These are phyloP conservation scores for Tetrapisispora taiwanensis DNA, from an alignment of 805 yeast genomes.

Conservation along the genomic window DNA sequence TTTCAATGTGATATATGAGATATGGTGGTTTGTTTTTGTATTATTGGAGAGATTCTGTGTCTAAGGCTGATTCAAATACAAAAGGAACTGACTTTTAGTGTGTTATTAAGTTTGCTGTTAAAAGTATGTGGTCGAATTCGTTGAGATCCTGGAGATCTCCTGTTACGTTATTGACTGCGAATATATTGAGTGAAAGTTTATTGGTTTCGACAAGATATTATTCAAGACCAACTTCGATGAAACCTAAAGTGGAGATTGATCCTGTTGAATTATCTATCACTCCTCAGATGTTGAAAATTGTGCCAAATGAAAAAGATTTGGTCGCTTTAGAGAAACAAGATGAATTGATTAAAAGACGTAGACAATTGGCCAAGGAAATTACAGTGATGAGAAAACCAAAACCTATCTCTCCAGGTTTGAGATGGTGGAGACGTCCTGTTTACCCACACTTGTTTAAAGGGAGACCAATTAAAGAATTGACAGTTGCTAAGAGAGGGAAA, in stretches of 20 bases:
- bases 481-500: constrained; percentile 57
- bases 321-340: constrained; percentile 79
- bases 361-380: constrained; percentile 58
- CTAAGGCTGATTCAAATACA: too few relatives aligned
- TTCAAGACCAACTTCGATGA: not conserved
- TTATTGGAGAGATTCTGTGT: too few relatives aligned
- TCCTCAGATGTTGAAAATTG: constrained; percentile 29
- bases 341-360: constrained; percentile 56
- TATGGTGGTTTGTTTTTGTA: too few relatives aligned
- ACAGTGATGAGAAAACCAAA: constrained; percentile 66
- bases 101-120: too few relatives aligned
- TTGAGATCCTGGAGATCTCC: not conserved
- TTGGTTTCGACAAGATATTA: not conserved
- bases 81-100: too few relatives aligned
- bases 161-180: too few relatives aligned
- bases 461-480: constrained; percentile 64
- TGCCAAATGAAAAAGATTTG: constrained; percentile 37
- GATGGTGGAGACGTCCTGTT: constrained; percentile 82
- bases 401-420: constrained; percentile 75
- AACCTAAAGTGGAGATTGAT: not conserved
- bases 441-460: constrained; percentile 84
- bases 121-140: not conserved
- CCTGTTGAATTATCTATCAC: constrained; percentile 5
- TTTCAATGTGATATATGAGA: too few relatives aligned
- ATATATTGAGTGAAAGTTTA: not conserved